phyloP scores from a whole-genome alignment of 2,329 filamentous ascomycete species.

The Hypoxylon sp. region DNA sequence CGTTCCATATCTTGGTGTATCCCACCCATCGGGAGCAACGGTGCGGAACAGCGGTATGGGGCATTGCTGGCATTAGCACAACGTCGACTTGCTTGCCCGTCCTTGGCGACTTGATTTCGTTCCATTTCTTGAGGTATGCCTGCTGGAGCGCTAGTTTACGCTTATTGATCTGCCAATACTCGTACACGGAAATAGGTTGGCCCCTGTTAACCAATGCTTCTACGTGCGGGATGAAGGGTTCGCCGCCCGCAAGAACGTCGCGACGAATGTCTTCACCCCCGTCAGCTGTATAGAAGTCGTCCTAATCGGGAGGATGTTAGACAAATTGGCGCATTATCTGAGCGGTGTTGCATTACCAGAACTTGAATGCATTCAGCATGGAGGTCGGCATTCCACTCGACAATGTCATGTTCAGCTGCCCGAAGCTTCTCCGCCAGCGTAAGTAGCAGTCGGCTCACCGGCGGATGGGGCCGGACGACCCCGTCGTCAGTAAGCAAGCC shows the following conservation, averaged over 20 bases:
- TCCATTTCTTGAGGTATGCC: conserved; percentile 71
- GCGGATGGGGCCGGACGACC: conserved; percentile 67
- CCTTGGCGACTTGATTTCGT: conserved; percentile 55
- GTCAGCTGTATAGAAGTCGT: conserved; percentile 71
- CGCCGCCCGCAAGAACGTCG: conserved; percentile 66
- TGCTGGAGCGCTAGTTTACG: conserved; percentile 66
- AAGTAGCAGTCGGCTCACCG: conserved; percentile 61
- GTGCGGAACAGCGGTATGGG: conserved; percentile 67
- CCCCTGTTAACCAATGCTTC: conserved; percentile 66
- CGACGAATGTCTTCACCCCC: conserved; percentile 72
- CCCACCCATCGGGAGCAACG: conserved; percentile 61
- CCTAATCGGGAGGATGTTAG: conserved; percentile 52
- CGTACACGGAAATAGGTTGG: conserved; percentile 68
- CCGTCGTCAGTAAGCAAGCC: conserved; percentile 58
- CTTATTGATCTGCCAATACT: conserved; percentile 76
- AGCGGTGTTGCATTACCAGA: conserved; percentile 56
- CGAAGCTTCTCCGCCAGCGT: conserved; percentile 55
- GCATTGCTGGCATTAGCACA: conserved; percentile 69
- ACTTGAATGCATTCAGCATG: conserved; percentile 68
- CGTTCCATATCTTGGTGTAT: conserved; percentile 73
- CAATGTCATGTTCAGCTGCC: conserved; percentile 64
- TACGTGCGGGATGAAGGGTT: conserved; percentile 71
- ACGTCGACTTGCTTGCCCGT: conserved; percentile 66
- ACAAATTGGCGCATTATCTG: neutral
- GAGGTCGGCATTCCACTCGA: conserved; percentile 64